These are phyloP conservation scores for Noccaea caerulescens DNA, from an alignment of 345 rosid genomes.

Conservation along the genomic window DNA sequence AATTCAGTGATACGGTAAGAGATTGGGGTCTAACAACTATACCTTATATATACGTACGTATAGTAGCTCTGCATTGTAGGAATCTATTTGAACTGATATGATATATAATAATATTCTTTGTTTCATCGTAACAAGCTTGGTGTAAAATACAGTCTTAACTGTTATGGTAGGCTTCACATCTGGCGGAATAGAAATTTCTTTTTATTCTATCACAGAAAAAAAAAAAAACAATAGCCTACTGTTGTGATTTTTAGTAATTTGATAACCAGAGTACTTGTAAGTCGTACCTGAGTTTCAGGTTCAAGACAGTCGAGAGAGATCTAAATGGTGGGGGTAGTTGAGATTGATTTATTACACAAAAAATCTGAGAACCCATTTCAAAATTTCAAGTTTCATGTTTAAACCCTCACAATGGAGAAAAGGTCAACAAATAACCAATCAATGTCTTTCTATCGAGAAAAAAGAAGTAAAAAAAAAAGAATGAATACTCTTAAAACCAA, in stretches of 20 bases:
- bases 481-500: slow-evolving; percentile 26
- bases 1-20: slow-evolving; percentile 34
- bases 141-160: background rate
- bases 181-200: background rate
- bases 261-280: background rate
- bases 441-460: slow-evolving; percentile 17
- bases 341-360: slow-evolving; percentile 3
- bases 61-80: slow-evolving; percentile 28
- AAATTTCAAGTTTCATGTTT: slow-evolving; percentile 22
- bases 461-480: slow-evolving; percentile 8
- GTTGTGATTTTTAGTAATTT: background rate
- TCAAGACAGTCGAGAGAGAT: background rate
- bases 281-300: no score
- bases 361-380: slow-evolving; percentile 33
- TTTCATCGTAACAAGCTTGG: background rate
- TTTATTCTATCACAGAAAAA: background rate
- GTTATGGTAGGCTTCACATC: slow-evolving; percentile 2
- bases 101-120: slow-evolving; percentile 21
- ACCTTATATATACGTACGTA: slow-evolving; percentile 1
- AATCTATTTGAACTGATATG: slow-evolving; percentile 15
- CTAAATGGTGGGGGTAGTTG: background rate
- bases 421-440: slow-evolving; percentile 34
- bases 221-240: background rate
- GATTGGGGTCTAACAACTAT: slow-evolving; percentile 37
- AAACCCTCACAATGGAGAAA: slow-evolving; percentile 30